Base-by-base conservation (phyloP, 768 basidiomycete genomes). In the Hortiboletus flavorubellus region DNA sequence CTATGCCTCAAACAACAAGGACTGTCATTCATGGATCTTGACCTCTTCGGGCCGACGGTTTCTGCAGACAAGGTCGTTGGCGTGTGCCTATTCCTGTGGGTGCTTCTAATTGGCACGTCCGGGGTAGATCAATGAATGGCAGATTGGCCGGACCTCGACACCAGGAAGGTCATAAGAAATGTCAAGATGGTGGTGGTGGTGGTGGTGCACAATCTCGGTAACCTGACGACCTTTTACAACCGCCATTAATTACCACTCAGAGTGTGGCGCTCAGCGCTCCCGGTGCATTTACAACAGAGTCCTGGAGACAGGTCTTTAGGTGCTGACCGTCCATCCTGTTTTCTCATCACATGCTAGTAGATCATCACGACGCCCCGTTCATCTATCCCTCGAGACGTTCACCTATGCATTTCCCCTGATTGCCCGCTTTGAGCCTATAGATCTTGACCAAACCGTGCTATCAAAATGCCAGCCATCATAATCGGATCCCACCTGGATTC, bases 401-500 rank as follows among this genome's bases (percentile, higher is more conserved):
- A 49, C 64, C 1, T 58, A 69, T 26, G 51, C 35, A 2, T 66
- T 68, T 40, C 51, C 64, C 0, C 65, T 66, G 26, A 64, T 73
- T 12, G 63, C 63, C 10, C 70, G 65, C 26, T 61, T 73, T 34
- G 62, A 69, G 18, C 62, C 65, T 16, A 18, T 10, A 18, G 46
- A 38, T 42, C 40, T 30, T 23, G 39, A 33, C 34, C 35, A 11
- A 56, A 64, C 38, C 26, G 11, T 26, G 37, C 23, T 5, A 43
- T 53, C 31, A 56, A 62, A 9, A 50, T 56, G 23, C 68, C 72
- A 5, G 62, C 70, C 46, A 70, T 72, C 37, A 73, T 78, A 49
- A 55, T 78, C 39, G 76, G 73, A 18, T 72, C 75, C 9, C 77
- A 77, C 54, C 72, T 78, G 61, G 76, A 78, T 53, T 77, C 73